phyloP scores from a whole-genome alignment of 2,329 filamentous ascomycete genomes.

The Aspergillus pseudotamarii region DNA sequence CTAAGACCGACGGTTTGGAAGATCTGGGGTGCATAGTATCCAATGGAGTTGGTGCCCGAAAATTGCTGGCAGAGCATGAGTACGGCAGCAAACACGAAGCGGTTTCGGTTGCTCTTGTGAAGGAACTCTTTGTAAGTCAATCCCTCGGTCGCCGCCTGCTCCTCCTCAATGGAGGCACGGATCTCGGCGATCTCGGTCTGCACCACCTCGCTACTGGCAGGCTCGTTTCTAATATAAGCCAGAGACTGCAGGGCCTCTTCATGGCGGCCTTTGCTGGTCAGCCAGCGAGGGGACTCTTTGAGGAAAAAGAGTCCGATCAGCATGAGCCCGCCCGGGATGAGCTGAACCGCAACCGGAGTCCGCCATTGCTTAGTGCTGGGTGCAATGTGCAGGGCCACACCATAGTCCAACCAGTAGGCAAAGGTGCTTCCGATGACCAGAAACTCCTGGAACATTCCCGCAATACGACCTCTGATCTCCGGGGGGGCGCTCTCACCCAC shows the following conservation, averaged over 20 bases:
- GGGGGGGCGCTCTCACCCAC: conserved; percentile 40
- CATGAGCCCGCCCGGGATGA: conserved; percentile 55
- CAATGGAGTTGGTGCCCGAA: conserved; percentile 43
- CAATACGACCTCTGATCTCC: conserved; percentile 36
- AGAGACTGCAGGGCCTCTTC: conserved; percentile 46
- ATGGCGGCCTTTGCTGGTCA: conserved; percentile 55
- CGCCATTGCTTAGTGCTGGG: conserved; percentile 55
- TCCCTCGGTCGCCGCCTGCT: conserved; percentile 43
- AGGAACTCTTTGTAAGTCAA: conserved; percentile 46
- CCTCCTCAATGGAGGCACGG: conserved; percentile 45
- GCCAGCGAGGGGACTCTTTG: conserved; percentile 57
- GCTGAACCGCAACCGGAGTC: conserved; percentile 56
- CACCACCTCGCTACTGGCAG: conserved; percentile 28
- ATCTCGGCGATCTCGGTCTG: conserved; percentile 43
- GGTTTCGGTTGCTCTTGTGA: conserved; percentile 40
- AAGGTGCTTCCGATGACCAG: conserved; percentile 49
- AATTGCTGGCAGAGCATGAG: conserved; percentile 48
- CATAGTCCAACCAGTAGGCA: conserved; percentile 58
- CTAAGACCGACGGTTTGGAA: conserved; percentile 41
- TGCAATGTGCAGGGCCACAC: conserved; percentile 49
- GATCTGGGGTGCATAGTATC: conserved; percentile 44
- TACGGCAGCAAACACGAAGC: conserved; percentile 38
- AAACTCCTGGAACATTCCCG: conserved; percentile 42
- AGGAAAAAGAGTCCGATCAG: conserved; percentile 54
- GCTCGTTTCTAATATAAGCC: conserved; percentile 40